Percentiles rank a stretch among this genome's conserved stretches.
Evolutionary conservation across 1,139 yeast genomes (phyloP).

Genomic region (Casaregolazyma suthepensis): DNA sequence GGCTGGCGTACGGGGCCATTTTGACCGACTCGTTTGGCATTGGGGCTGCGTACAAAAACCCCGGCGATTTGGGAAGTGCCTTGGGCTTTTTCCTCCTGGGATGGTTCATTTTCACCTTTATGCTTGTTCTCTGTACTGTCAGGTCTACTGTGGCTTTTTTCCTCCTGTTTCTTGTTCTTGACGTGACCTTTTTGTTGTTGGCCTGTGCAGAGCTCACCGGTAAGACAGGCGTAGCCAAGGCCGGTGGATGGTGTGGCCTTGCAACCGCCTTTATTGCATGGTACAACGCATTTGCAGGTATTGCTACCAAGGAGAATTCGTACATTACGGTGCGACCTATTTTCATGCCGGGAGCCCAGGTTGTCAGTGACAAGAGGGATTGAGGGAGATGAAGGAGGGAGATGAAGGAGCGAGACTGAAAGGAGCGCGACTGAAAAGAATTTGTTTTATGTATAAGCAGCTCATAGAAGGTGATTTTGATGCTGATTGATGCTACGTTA

Average conservation of each 20-base stretch:
- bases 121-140: constrained; percentile 60
- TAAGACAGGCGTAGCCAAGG: constrained; percentile 43
- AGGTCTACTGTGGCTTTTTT: constrained; percentile 79
- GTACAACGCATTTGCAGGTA: constrained; percentile 89
- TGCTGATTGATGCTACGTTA: no score
- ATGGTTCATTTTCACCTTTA: constrained; percentile 75
- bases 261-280: constrained; percentile 74
- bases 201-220: constrained; percentile 52
- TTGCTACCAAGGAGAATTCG: constrained; percentile 65
- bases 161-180: constrained; percentile 55
- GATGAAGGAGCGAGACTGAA: not conserved
- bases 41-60: constrained; percentile 45
- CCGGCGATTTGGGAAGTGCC: constrained; percentile 45
- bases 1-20: constrained; percentile 76
- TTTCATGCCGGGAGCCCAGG: constrained; percentile 31
- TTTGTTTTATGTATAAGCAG: not conserved
- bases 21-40: constrained; percentile 71
- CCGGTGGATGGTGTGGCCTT: constrained; percentile 80
- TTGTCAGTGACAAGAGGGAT: constrained; percentile 7
- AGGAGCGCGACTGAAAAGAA: no score
- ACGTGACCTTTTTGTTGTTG: constrained; percentile 61
- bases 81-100: constrained; percentile 70
- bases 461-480: no score
- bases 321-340: constrained; percentile 52
- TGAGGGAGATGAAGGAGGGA: not conserved